Conservation (phyloP, 306 rosid species). For the Cucumis hystrix region DNA sequence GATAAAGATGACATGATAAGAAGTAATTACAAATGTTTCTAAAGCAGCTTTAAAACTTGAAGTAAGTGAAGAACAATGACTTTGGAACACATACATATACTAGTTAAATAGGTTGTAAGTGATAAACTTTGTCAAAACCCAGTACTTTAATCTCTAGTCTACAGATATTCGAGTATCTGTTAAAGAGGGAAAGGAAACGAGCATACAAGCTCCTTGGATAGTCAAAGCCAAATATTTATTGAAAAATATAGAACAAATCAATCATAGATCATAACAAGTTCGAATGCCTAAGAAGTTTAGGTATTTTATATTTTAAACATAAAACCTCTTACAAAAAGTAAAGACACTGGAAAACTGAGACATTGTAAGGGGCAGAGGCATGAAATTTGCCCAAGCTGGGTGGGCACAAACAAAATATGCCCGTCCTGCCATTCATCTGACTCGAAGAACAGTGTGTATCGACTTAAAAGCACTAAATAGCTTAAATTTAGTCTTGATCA, state of each 20-base stretch:
- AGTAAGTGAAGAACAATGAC: not conserved
- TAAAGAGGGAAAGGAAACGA: not conserved
- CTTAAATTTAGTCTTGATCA: conserved; percentile 12
- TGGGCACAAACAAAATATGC: not conserved
- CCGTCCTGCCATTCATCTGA: not conserved
- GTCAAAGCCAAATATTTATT: not conserved
- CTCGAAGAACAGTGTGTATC: not conserved
- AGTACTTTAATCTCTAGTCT: not conserved
- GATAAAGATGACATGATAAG: not conserved
- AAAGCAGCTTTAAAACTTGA: not conserved
- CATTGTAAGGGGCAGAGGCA: not conserved
- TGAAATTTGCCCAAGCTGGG: not conserved
- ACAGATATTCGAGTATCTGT: not conserved
- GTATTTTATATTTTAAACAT: not conserved
- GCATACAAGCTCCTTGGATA: not conserved
- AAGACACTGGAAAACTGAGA: not conserved
- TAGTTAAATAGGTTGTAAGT: not conserved
- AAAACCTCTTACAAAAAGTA: not conserved
- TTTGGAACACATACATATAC: not conserved
- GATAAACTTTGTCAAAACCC: not conserved
- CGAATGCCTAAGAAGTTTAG: not conserved
- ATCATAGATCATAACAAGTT: not conserved
- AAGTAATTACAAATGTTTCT: not conserved
- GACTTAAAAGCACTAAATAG: not conserved
- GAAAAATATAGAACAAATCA: not conserved